Evolutionary conservation across 1,284 basidiomycete genomes (phyloP), one percentile per base, ranked within the genome.

Genomic region (Phellinidium pouzarii): DNA sequence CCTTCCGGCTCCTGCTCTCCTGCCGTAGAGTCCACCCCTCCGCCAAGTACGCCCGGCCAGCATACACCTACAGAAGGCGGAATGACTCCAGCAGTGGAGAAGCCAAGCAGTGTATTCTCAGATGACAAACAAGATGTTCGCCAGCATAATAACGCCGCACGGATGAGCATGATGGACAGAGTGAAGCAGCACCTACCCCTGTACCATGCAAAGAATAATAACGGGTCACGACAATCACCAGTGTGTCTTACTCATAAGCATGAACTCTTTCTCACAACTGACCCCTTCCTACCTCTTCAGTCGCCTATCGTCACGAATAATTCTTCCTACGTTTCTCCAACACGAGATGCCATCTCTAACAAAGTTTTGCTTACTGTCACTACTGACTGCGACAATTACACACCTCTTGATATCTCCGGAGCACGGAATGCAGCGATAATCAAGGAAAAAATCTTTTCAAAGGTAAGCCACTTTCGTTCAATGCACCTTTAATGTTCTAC

Each of bases 401-500:
- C 79, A 38, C 76, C 80, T 34, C 90, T 94, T 31, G 86, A 91
- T 59, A 82, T 95, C 56, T 83, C 81, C 23, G 79, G 79, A 20
- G 81, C 86, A 23, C 75, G 75, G 50, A 80, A 77, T 58, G 77
- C 84, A 26, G 80, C 82, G 12, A 84, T 81, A 59, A 88, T 95
- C 59, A 80, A 86, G 60, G 91, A 94, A 65, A 78, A 83, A 51
- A 87, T 95, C 20, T 91, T 93, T 61, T 80, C 82, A 54, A 90
- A 89, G 75, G 91, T 91, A 56, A 59, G 74, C 68, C 40, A 45
- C 37, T 45, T 26, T 56, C 53, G 19, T 54, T 50, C 54, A 58
- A 41, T 42, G 27, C 61, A 44, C 34, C 27, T 38, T 44, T 31
- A 40, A 26, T 41, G 43, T 12, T 52, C 49, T 58, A 41, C n/a